Conservation (phyloP, 2,329 filamentous ascomycete species). For the Taxawa tesnikishii region DNA sequence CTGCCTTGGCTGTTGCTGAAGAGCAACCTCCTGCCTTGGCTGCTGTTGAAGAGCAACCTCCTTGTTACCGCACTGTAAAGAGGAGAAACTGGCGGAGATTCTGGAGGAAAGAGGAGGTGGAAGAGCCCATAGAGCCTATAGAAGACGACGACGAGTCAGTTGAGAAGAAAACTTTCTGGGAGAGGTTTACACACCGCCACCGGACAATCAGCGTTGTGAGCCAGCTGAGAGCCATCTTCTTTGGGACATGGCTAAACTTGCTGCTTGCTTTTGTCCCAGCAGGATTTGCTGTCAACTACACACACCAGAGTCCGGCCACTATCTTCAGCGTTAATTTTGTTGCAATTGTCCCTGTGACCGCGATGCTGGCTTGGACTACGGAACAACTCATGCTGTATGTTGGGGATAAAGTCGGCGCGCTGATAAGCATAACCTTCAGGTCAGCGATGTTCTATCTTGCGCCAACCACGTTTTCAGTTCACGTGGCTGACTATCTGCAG, state of each 20-base stretch:
- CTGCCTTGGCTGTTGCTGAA: neutral
- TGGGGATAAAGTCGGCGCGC: conserved; percentile 75
- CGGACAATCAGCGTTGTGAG: conserved; percentile 16
- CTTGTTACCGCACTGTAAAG: neutral
- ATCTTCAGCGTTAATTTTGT: conserved; percentile 88
- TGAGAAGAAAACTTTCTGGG: conserved; percentile 11
- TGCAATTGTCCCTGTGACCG: conserved; percentile 81
- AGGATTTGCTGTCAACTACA: conserved; percentile 61
- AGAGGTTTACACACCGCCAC: conserved; percentile 9
- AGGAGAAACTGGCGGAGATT: conserved; percentile 8
- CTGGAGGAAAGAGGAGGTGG: conserved; percentile 3
- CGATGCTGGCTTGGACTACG: conserved; percentile 75
- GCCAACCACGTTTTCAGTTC: no score
- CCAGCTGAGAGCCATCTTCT: conserved; percentile 61
- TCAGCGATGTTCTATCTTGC: no score
- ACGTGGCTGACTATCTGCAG: no score
- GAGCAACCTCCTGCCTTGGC: conserved; percentile 1
- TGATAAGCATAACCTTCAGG: conserved; percentile 85
- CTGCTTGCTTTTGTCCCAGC: conserved; percentile 66
- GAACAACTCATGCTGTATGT: conserved; percentile 71
- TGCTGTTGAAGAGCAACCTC: no score
- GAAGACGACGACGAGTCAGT: conserved; percentile 9
- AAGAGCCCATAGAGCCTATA: no score
- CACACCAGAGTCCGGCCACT: conserved; percentile 37
- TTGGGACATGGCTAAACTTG: conserved; percentile 80